A percentile compares a stretch with the other conserved stretches of the same genome.
Conservation (phyloP, 2,329 filamentous ascomycete species). For the Grosmannia serpens region DNA sequence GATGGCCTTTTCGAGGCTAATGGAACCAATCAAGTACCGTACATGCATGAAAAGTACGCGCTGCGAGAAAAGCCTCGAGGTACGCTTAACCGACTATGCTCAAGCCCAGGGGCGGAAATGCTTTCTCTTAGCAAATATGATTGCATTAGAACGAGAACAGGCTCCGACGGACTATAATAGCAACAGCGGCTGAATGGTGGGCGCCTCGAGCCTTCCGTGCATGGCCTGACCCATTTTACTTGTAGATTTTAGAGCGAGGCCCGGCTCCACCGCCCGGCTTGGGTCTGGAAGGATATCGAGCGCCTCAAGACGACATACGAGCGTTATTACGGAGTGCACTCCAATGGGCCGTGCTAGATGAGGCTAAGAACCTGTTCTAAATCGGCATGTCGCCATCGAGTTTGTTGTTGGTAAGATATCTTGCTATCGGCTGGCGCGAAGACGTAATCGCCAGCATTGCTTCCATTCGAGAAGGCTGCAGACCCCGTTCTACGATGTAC, state of each 20-base stretch:
- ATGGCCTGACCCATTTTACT: neutral
- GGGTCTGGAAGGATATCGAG: neutral
- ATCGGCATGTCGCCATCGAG: slow-evolving; percentile 1
- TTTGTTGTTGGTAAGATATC: slow-evolving; percentile 1
- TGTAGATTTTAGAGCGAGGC: neutral
- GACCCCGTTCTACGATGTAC: neutral
- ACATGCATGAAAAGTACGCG: neutral
- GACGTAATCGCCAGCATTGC: too few relatives aligned
- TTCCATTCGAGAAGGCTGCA: neutral
- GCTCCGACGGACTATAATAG: neutral
- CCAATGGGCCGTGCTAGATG: too few relatives aligned
- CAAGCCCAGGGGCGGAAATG: neutral
- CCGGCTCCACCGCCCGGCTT: neutral
- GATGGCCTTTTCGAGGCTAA: neutral
- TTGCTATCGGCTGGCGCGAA: too few relatives aligned
- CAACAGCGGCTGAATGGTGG: neutral
- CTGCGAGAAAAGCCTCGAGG: too few relatives aligned
- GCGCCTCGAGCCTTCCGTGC: too few relatives aligned
- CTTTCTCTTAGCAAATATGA: neutral
- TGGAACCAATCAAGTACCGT: too few relatives aligned
- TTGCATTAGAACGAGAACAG: neutral
- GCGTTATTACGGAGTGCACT: too few relatives aligned
- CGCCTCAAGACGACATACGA: neutral
- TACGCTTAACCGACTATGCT: neutral
- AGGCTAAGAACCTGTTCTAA: neutral